A percentile compares a stretch with the other conserved stretches of the same genome.
phyloP scores from a whole-genome alignment of 1,284 basidiomycete genomes.

The Malassezia brasiliensis region DNA sequence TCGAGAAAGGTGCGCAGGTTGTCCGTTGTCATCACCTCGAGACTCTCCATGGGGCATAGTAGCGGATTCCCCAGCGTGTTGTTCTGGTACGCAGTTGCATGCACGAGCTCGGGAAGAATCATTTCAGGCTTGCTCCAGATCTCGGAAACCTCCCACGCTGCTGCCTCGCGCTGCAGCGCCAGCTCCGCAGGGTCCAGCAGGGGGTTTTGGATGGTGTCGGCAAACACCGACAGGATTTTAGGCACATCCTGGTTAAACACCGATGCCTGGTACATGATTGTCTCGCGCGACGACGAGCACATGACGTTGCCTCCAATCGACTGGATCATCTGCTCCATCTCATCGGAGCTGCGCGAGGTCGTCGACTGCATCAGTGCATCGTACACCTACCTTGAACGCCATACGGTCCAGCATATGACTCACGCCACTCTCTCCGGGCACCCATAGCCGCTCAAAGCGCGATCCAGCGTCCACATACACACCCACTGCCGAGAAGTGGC shows the following conservation, averaged over 20 bases:
- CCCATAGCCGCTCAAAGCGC: slow-evolving; percentile 71
- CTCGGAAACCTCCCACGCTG: slow-evolving; percentile 85
- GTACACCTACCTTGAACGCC: slow-evolving; percentile 72
- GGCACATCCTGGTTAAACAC: slow-evolving; percentile 78
- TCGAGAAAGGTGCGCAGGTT: slow-evolving; percentile 62
- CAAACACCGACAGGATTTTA: slow-evolving; percentile 72
- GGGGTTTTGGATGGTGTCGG: slow-evolving; percentile 79
- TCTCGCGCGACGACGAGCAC: slow-evolving; percentile 81
- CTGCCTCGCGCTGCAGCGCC: slow-evolving; percentile 71
- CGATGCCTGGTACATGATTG: slow-evolving; percentile 96
- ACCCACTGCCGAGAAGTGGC: slow-evolving; percentile 88
- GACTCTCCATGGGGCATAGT: slow-evolving; percentile 74
- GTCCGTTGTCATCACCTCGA: slow-evolving; percentile 61
- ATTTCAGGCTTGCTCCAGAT: slow-evolving; percentile 81
- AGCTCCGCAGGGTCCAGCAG: slow-evolving; percentile 70
- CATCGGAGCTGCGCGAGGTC: slow-evolving; percentile 53
- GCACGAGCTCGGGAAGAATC: slow-evolving; percentile 85
- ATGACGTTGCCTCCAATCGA: slow-evolving; percentile 83
- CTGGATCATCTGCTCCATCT: slow-evolving; percentile 75
- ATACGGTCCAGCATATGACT: slow-evolving; percentile 88
- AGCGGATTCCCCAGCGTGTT: slow-evolving; percentile 79
- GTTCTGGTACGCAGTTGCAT: slow-evolving; percentile 69
- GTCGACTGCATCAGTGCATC: slow-evolving; percentile 49
- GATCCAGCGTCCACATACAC: slow-evolving; percentile 89
- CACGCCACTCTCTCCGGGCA: slow-evolving; percentile 58